Evolutionary conservation across 192 early-diverging fungal species (phyloP), one percentile per base, ranked within the genome.

Genomic region (Radiomyces spectabilis): DNA sequence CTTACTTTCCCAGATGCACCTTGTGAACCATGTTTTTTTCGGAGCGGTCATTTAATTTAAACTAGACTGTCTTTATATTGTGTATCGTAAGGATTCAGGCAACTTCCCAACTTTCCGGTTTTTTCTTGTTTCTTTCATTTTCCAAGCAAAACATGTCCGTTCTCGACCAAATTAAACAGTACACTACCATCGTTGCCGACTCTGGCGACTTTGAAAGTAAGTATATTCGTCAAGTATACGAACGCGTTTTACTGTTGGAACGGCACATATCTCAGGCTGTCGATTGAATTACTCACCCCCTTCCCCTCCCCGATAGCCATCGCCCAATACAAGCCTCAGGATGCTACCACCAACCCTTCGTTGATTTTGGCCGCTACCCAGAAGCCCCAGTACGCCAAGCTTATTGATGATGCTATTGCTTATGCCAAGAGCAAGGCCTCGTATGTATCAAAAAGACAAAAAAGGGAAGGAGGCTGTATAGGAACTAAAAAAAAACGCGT

Each of bases 311-410:
- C 55, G 34, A 19, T 22, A 89, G 87, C 89, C 57, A 98, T 98
- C 63, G 86, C 92, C 31, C 81, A 86, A 71, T 98, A 90, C 85
- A 98, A 97, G 79, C 95, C 94, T 26, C 93, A 94, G 56, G 95
- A 97, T 77, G 94, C 95, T 31, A 98, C 95, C 54, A 98, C 95
- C 71, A 97, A 98, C 84, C 95, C 95, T 24, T 98, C 95, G 45
- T 81, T 98, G 65, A 94, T 98, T 54, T 86, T 98, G 46, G 85
- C 85, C 39, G 95, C 95, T 34, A 60, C 94, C 43, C 83, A 88
- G 63, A 93, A 97, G 74, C 62, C 85, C 30, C 79, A 85, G 70
- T 98, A 98, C 61, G 78, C 83, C 22, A 75, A 72, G 43, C 78
- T 98, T 51, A 92, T 95, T 53, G 87, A 95, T 69, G 80, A 85